Evolutionary conservation across 371 early-diverging fungal genomes (phyloP), one percentile per base, ranked within the genome.

Genomic region (Furculomyces boomerangus): DNA sequence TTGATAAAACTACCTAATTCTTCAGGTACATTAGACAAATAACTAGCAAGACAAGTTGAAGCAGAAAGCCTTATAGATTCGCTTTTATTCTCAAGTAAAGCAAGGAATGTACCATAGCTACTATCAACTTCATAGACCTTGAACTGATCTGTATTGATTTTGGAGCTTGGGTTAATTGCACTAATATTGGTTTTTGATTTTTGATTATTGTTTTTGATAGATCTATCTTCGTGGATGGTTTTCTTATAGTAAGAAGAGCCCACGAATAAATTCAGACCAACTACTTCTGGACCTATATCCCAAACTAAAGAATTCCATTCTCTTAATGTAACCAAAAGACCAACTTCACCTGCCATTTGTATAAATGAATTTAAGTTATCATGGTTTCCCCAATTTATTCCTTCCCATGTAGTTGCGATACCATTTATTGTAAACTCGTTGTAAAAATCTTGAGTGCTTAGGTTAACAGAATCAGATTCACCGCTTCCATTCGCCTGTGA

Each of bases 281-380:
- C 72, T 0, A 80, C 78, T 0, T 87, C 84, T 3, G 86, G 79
- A 28, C 90, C 90, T 5, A 93, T 64, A 53, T 88, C 89, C 30
- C 74, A 64, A 2, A 90, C 57, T 30, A 93, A 68, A 10, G 72
- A 70, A 0, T 84, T 75, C 30, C 87, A 72, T 50, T 90, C 78
- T 44, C 84, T 74, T 32, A 87, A 66, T 0, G 83, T 85, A 49
- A 77, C 77, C 8, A 84, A 68, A 27, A 82, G 59, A 1, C 77
- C 71, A 66, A 74, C 58, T 73, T 84, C 53, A 37, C 59, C 37
- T 30, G 20, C 57, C 31, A 1, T 30, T 20, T 32, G 20, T 18
- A 25, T 48, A 37, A 24, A 10, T 31, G 47, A 46, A 37, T 30
- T 29, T 35, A 31, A 30, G 39, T 37, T 16, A 26, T 32, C 31